phyloP scores from a whole-genome alignment of 2,329 filamentous ascomycete genomes.

The Hymenoscyphus infarciens region DNA sequence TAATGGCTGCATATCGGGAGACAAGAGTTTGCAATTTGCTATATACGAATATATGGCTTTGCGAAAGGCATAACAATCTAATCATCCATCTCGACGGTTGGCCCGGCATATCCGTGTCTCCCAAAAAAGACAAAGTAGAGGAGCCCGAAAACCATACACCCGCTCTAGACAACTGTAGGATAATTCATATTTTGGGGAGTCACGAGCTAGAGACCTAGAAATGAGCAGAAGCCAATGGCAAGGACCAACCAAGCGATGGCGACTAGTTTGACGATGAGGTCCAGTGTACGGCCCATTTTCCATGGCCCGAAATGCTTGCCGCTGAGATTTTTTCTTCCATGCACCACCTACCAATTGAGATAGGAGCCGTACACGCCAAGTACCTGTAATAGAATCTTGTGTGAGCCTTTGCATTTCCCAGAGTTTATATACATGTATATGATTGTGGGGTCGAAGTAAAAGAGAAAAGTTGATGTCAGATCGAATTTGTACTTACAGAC shows the following conservation, averaged over 20 bases:
- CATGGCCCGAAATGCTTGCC: slow-evolving; percentile 30
- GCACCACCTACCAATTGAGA: slow-evolving; percentile 31
- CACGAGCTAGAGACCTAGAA: slow-evolving; percentile 41
- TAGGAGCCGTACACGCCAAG: slow-evolving; percentile 44
- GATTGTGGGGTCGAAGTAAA: too few species aligned
- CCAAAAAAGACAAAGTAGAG: slow-evolving; percentile 36
- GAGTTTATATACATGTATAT: neutral
- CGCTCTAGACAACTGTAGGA: slow-evolving; percentile 41
- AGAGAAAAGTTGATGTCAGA: too few species aligned
- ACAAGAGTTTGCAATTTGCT: neutral
- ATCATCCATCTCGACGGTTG: too few species aligned
- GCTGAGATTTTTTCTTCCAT: slow-evolving; percentile 11
- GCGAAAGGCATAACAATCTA: too few species aligned
- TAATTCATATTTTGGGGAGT: slow-evolving; percentile 47
- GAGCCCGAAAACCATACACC: slow-evolving; percentile 38
- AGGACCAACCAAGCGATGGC: slow-evolving; percentile 43
- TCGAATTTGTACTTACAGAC: too few species aligned
- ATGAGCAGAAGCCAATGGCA: slow-evolving; percentile 44
- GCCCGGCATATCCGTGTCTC: slow-evolving; percentile 16
- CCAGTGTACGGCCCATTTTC: slow-evolving; percentile 35
- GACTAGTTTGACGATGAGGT: slow-evolving; percentile 39
- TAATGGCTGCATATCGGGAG: neutral
- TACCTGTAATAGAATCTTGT: slow-evolving; percentile 43
- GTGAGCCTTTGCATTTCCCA: neutral
- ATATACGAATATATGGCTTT: neutral